Percentiles rank a stretch among this genome's conserved stretches.
phyloP scores from a whole-genome alignment of 2,329 filamentous ascomycete species.

The Arthroderma sp. region DNA sequence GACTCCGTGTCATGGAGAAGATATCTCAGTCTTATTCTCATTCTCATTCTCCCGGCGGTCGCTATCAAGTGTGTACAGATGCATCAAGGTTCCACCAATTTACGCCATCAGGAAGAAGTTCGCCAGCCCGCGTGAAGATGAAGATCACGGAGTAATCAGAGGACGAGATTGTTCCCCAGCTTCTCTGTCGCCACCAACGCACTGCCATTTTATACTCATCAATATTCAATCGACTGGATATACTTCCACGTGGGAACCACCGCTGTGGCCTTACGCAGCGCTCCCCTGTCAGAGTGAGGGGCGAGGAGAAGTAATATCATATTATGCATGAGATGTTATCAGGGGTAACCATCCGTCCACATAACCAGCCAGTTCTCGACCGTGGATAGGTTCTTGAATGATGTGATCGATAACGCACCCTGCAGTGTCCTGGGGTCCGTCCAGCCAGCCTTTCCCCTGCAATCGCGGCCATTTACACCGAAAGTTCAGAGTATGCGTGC shows the following conservation, averaged over 20 bases:
- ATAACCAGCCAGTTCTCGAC: not conserved
- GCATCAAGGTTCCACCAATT: not conserved
- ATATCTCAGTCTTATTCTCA: too few relatives aligned
- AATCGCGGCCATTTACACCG: not conserved
- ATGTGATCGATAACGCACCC: not conserved
- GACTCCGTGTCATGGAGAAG: not conserved
- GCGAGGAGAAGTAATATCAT: constrained; percentile 3
- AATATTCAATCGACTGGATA: not conserved
- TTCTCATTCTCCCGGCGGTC: too few relatives aligned
- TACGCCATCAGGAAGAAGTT: not conserved
- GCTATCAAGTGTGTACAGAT: not conserved
- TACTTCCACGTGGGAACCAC: constrained; percentile 3
- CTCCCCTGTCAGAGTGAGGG: not conserved
- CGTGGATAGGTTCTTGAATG: not conserved
- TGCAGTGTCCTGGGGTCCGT: not conserved
- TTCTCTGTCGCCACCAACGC: not conserved
- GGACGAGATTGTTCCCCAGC: not conserved
- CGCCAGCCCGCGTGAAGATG: too few relatives aligned
- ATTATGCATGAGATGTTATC: not conserved
- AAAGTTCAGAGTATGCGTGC: not conserved
- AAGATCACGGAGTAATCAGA: not conserved
- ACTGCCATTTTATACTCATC: not conserved
- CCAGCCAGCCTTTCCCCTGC: not conserved
- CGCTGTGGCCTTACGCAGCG: not conserved
- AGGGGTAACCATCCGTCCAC: not conserved